Base-by-base conservation (phyloP, 2,329 filamentous ascomycete genomes). In the Ilyonectria mors-panacis region DNA sequence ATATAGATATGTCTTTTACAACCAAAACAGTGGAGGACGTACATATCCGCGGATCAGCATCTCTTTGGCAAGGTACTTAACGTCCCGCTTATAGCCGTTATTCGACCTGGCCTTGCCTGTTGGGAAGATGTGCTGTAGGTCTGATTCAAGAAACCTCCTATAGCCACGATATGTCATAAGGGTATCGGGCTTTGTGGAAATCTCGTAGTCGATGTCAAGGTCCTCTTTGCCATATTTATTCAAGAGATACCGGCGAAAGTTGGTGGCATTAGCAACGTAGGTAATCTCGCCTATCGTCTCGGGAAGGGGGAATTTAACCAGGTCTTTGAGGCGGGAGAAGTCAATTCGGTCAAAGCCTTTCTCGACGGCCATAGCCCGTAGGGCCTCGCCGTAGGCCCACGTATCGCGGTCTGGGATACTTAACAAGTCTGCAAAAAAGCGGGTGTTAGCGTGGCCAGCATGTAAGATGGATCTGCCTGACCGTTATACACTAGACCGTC, bases 401-500 rank as follows among this genome's bases (percentile, higher is more conserved):
- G 83, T 82, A 17, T 87, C 78, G 13, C 75, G 77, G 33, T 85
- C 83, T 0, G 84, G 78, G 1, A 87, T 84, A 9, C 83, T 79
- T 15, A 87, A 73, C 0, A 87, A 75, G 54, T 87, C 85, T 86
- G 47, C 28, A 15, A 19, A 10, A 44, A 6, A 19, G 6, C 6
- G 51, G 1, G 28, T n/a, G n/a, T 21, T 2, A 4, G 17, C 19
- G 10, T 30, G 8, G 28, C 28, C 28, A 30, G 4, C 5, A 30
- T 30, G 4, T 8, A 30, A 30, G 28, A n/a, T 30, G 28, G 28
- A 30, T 4, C 28, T 30, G 28, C 73, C 77, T 28, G 70, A 85
- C 85, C 86, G 64, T 87, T 88, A 47, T 87, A 88, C 1, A 85
- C 83, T 13, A 88, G 78, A 0, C 86, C 86, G 68, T 88, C 86